Conservation (phyloP, 306 rosid species). For the Cicer yamashitae region DNA sequence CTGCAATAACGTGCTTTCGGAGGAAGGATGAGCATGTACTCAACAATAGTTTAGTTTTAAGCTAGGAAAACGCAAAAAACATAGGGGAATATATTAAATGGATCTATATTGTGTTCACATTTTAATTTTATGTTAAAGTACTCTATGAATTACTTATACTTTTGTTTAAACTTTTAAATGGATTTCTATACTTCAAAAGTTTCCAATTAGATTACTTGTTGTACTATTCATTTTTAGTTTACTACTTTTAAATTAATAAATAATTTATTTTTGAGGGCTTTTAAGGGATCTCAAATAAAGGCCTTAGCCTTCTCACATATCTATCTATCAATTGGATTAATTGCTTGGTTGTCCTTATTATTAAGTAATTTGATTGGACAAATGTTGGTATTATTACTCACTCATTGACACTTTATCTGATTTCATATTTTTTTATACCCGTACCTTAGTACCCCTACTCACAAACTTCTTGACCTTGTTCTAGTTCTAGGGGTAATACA, state of each 20-base stretch:
- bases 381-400: slow-evolving; percentile 17
- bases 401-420: background rate
- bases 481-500: slow-evolving; percentile 12
- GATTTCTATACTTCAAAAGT: background rate
- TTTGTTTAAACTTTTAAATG: background rate
- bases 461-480: slow-evolving; percentile 21
- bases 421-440: slow-evolving; percentile 24
- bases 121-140: background rate
- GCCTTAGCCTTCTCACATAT: no score
- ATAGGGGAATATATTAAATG: background rate
- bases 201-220: background rate
- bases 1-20: slow-evolving; percentile 40
- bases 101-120: background rate
- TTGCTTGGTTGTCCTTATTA: slow-evolving; percentile 9
- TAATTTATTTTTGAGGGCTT: background rate
- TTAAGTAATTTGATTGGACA: slow-evolving; percentile 7
- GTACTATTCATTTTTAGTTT: background rate
- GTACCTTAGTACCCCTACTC: slow-evolving; percentile 27
- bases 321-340: background rate
- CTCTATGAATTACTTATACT: background rate
- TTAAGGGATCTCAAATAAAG: background rate
- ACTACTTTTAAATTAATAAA: background rate
- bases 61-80: background rate
- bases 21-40: background rate
- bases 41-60: background rate